Base-by-base conservation (phyloP, 2,329 filamentous ascomycete species). In the Stromatinia cepivora region DNA sequence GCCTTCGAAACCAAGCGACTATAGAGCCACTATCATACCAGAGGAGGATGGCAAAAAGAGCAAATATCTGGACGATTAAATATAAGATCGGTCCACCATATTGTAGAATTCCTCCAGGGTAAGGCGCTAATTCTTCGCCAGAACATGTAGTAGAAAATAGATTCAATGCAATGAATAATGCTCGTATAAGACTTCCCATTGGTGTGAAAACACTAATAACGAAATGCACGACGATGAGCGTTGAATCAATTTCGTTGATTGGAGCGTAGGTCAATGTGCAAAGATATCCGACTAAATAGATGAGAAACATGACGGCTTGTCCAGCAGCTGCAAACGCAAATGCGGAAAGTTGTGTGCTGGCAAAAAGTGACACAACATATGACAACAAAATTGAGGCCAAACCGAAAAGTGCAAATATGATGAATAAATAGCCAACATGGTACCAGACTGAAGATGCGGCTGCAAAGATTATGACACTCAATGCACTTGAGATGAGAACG, bases 11-110 rank as follows among this genome's bases (percentile, higher is more conserved):
- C 36, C 82, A 83, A 0, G 86, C 82, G 70, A 90, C 85, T 0
- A 87, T 83, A 0, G 89, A 88, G 6, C 92, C 93, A 67, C 90
- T 90, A 76, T 97, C 94, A 76, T 90, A 86, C 89, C 90, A 94
- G 20, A 97, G 83, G 0, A 97, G 83, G 20, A 93, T 79, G 0
- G 84, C 82, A 73, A 96, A 93, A 1, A 95, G 82, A 22, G 92
- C 70, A 34, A 92, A 78, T 0, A 87, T 87, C 77, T 97, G 94
- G 0, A 93, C 61, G 63, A 92, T 85, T 1, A 97, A 85, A 78
- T 96, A 97, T 0, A 95, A 79, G 48, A 97, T 94, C 0, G 93
- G 92, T 0, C 92, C 92, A 42, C 94, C 94, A 75, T 93, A 97
- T 39, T 90, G 86, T 0, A 85, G 84, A 45, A 97, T 87, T 5